A percentile compares a stretch with the other conserved stretches of the same genome.
These are phyloP conservation scores for Trichoderma polysporum DNA, from an alignment of 2,329 filamentous ascomycete genomes.

Conservation along the genomic window DNA sequence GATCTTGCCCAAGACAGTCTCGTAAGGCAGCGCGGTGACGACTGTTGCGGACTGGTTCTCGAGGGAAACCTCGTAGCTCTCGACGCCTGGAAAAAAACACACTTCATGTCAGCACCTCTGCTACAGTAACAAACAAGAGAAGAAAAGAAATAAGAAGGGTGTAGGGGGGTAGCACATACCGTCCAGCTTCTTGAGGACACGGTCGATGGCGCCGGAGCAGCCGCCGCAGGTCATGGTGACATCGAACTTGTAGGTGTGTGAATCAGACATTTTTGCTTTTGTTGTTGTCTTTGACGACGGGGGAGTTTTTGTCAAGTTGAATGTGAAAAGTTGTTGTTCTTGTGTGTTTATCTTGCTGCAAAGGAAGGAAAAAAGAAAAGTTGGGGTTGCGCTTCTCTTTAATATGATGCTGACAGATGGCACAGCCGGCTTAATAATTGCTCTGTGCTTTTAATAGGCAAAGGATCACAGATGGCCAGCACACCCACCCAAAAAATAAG, in stretches of 20 bases:
- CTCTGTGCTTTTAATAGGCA: too few species aligned
- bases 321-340: neutral
- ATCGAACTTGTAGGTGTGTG: slow-evolving; percentile 91
- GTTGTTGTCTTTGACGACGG: neutral
- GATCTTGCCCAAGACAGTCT: slow-evolving; percentile 81
- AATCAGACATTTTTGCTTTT: slow-evolving; percentile 62
- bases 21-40: slow-evolving; percentile 70
- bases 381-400: neutral
- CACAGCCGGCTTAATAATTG: slow-evolving; percentile 16
- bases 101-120: neutral
- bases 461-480: too few species aligned
- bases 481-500: too few species aligned
- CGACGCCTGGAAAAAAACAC: slow-evolving; percentile 62
- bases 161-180: slow-evolving; percentile 57
- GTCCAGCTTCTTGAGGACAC: slow-evolving; percentile 87
- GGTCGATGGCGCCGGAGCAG: slow-evolving; percentile 91
- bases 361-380: neutral
- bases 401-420: neutral
- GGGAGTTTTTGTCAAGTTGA: neutral
- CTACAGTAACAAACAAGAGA: neutral
- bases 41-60: slow-evolving; percentile 81
- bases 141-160: neutral
- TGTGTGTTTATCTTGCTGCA: too few species aligned
- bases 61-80: slow-evolving; percentile 83
- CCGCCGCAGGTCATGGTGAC: slow-evolving; percentile 92